Evolutionary conservation across 164 flowering plant species (phyloP).

Genomic region (Chimonanthus salicifolius): DNA sequence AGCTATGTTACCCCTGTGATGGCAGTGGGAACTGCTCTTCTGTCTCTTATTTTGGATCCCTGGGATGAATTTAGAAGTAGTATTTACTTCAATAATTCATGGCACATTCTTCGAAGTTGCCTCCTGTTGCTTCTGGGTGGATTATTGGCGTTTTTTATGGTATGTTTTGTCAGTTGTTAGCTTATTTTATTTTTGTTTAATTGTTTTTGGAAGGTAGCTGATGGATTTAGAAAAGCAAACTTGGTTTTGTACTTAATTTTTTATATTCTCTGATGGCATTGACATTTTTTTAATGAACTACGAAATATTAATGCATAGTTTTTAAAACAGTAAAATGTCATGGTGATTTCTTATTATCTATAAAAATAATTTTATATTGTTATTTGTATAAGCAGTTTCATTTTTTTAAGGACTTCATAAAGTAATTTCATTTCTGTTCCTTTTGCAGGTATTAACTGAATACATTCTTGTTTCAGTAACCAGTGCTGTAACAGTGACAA

Average conservation of each 20-base stretch:
- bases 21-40: constrained; percentile 74
- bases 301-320: background rate
- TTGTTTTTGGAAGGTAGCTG: no score
- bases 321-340: background rate
- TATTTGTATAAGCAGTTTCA: background rate
- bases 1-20: constrained; percentile 95
- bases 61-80: constrained; percentile 69
- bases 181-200: no score
- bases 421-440: constrained; percentile 2
- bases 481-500: constrained; percentile 96
- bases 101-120: constrained; percentile 68
- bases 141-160: constrained; percentile 90
- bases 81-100: constrained; percentile 63
- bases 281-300: background rate
- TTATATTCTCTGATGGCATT: background rate
- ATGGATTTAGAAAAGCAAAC: background rate
- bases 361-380: background rate
- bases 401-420: background rate
- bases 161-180: constrained; percentile 19
- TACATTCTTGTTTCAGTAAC: constrained; percentile 87
- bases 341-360: background rate
- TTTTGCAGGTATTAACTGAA: constrained; percentile 85
- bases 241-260: background rate
- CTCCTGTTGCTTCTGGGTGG: constrained; percentile 93
- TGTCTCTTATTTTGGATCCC: constrained; percentile 82